Conservation (phyloP, 2,329 filamentous ascomycete species). For the Ambrosiella xylebori region DNA sequence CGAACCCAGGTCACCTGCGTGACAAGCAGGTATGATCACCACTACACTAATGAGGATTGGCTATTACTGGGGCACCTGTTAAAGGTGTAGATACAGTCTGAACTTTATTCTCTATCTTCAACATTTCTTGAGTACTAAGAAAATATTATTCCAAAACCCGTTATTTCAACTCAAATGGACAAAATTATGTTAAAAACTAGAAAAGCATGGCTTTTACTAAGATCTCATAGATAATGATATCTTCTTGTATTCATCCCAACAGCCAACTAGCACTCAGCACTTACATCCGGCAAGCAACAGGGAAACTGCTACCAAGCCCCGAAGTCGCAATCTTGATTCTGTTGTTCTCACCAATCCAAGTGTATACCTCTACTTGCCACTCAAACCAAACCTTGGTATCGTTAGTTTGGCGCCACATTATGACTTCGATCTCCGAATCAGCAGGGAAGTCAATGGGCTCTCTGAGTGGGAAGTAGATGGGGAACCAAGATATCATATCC, state of each 20-base stretch:
- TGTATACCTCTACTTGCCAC: constrained; percentile 82
- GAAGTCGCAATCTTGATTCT: constrained; percentile 49
- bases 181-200: no score
- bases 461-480: constrained; percentile 95
- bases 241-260: not conserved
- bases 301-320: constrained; percentile 50
- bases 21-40: constrained; percentile 11
- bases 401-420: constrained; percentile 92
- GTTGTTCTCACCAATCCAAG: constrained; percentile 39
- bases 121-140: no score
- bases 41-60: constrained; percentile 11
- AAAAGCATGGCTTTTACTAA: no score
- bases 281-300: constrained; percentile 56
- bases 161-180: no score
- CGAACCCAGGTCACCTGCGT: constrained; percentile 13
- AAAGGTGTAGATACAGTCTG: not conserved
- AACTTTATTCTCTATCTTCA: no score
- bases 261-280: not conserved
- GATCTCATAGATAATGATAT: not conserved
- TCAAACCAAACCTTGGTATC: constrained; percentile 97
- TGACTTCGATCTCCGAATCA: constrained; percentile 69
- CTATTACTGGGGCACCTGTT: not conserved
- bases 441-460: constrained; percentile 73
- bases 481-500: constrained; percentile 99
- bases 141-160: no score